Conservation (phyloP, 306 rosid genomes). For the Trifolium subterraneum region DNA sequence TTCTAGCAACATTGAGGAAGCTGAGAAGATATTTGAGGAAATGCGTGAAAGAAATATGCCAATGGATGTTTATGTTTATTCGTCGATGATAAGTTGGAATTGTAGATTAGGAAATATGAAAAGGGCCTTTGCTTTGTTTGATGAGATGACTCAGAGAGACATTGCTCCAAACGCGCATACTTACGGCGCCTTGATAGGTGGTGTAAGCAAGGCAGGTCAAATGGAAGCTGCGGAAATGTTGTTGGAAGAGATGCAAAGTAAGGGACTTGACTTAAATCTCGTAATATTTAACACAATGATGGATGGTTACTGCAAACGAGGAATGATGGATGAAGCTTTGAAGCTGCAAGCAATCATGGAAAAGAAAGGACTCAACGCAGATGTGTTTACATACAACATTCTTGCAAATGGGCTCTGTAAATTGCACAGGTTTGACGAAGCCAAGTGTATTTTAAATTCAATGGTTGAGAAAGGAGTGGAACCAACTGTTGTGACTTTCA, state of each 20-base stretch:
- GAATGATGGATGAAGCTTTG: constrained; percentile 74
- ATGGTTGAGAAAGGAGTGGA: constrained; percentile 74
- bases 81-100: constrained; percentile 72
- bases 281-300: constrained; percentile 70
- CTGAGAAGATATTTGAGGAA: constrained; percentile 64
- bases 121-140: constrained; percentile 71
- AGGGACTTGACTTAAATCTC: constrained; percentile 58
- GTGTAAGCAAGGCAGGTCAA: constrained; percentile 74
- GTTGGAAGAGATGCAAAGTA: constrained; percentile 69
- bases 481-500: constrained; percentile 62
- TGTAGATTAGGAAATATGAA: constrained; percentile 65
- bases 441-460: constrained; percentile 59
- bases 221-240: constrained; percentile 73
- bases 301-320: constrained; percentile 75
- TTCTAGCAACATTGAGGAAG: constrained; percentile 55
- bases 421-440: constrained; percentile 61
- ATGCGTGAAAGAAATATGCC: constrained; percentile 57
- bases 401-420: constrained; percentile 72
- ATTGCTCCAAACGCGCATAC: constrained; percentile 64
- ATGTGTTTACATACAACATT: constrained; percentile 60
- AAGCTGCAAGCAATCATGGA: constrained; percentile 60
- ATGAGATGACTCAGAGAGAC: constrained; percentile 63
- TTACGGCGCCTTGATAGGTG: constrained; percentile 69
- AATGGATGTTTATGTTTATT: constrained; percentile 68
- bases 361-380: constrained; percentile 63